These are phyloP conservation scores for Batrachochytrium dendrobatidis DNA, from an alignment of 371 early-diverging fungal species.

Conservation along the genomic window DNA sequence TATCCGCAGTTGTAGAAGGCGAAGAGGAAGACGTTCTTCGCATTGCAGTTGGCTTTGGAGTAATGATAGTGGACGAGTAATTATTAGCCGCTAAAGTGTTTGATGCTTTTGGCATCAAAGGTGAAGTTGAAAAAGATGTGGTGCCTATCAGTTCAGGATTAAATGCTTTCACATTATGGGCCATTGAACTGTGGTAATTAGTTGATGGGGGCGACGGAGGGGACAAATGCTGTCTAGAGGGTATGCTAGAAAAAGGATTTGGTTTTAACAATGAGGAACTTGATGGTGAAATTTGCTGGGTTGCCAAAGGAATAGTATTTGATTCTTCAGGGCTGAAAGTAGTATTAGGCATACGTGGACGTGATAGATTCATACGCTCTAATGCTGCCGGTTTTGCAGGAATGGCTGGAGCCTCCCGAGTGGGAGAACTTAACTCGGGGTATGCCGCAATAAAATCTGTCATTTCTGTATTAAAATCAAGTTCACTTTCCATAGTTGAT, in stretches of 20 bases:
- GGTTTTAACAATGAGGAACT: neutral
- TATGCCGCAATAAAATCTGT: neutral
- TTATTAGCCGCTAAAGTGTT: no score
- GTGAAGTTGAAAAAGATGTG: no score
- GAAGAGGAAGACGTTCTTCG: conserved; percentile 20
- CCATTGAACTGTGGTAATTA: no score
- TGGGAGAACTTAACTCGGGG: neutral
- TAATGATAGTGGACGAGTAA: neutral
- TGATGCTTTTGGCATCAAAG: no score
- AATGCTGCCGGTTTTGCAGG: no score
- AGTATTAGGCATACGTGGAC: no score
- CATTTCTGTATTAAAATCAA: neutral
- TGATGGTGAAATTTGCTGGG: neutral
- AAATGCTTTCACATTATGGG: no score
- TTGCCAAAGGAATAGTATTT: neutral
- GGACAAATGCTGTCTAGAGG: no score
- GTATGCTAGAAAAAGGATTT: neutral
- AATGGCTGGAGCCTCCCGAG: neutral
- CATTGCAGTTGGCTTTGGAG: conserved; percentile 2
- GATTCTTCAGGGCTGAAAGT: no score
- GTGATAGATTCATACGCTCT: no score
- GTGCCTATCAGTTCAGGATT: no score
- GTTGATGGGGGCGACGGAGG: no score
- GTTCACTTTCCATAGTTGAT: neutral
- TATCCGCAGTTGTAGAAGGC: conserved; percentile 16